Percentiles rank a stretch among this genome's conserved stretches.
Conservation (phyloP, 2,329 filamentous ascomycete genomes). For the Cladophialophora immunda region DNA sequence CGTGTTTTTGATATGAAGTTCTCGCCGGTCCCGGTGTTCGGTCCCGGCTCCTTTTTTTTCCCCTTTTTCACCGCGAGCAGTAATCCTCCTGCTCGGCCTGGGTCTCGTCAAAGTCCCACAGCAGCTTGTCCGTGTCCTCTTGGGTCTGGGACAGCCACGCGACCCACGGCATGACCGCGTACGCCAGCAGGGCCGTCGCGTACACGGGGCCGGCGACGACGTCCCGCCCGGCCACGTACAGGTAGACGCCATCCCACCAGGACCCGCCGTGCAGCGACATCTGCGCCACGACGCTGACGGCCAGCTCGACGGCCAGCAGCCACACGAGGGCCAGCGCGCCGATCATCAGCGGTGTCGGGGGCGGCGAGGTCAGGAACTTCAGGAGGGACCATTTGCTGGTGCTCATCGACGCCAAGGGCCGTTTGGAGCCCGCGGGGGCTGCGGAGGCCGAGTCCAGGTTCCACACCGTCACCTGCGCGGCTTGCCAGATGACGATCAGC, state of each 20-base stretch:
- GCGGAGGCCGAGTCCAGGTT: slow-evolving; percentile 7
- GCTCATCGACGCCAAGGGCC: not conserved
- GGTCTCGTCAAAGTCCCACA: slow-evolving; percentile 15
- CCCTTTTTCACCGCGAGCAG: slow-evolving; percentile 7
- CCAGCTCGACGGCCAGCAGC: slow-evolving; percentile 25
- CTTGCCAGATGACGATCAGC: slow-evolving; percentile 29
- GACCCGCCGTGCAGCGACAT: slow-evolving; percentile 1
- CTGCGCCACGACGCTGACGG: not conserved
- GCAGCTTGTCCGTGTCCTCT: slow-evolving; percentile 5
- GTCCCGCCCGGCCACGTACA: slow-evolving; percentile 19
- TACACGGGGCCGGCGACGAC: slow-evolving; percentile 15
- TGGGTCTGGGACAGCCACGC: slow-evolving; percentile 6
- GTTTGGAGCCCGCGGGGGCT: not conserved
- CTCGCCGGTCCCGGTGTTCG: not conserved
- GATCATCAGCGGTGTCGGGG: slow-evolving; percentile 18
- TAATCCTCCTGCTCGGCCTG: slow-evolving; percentile 20
- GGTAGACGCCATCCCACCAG: slow-evolving; percentile 17
- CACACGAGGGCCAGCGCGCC: slow-evolving; percentile 22
- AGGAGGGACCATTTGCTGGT: not conserved
- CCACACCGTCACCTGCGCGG: slow-evolving; percentile 29
- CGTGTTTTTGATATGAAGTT: not conserved
- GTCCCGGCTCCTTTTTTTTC: not conserved
- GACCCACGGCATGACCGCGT: slow-evolving; percentile 27
- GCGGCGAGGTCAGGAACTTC: not conserved
- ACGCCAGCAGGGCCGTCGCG: slow-evolving; percentile 20